Evolutionary conservation across 208 protist genomes (phyloP).

Genomic region (Angomonas ambiguus): DNA sequence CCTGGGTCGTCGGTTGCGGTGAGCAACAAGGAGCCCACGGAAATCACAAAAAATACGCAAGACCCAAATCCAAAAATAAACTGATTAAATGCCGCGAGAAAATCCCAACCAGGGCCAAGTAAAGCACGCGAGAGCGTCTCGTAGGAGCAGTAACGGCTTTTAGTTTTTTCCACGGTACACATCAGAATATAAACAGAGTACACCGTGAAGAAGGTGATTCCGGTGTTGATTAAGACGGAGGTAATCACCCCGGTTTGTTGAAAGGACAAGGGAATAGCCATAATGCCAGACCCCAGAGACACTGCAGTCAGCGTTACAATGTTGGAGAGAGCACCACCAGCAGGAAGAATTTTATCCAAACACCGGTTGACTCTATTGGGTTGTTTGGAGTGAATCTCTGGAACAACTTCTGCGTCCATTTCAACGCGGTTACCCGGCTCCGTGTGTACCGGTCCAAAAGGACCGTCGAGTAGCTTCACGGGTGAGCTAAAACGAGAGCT

Average conservation of each 20-base stretch:
- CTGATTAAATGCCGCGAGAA: slow-evolving; percentile 18
- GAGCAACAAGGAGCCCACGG: slow-evolving; percentile 22
- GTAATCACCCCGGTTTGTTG: slow-evolving; percentile 20
- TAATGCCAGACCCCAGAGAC: slow-evolving; percentile 24
- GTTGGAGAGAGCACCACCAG: background rate
- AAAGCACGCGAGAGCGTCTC: slow-evolving; percentile 22
- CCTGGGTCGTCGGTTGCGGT: slow-evolving; percentile 1
- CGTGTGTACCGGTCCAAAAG: background rate
- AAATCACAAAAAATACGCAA: slow-evolving; percentile 28
- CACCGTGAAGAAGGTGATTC: slow-evolving; percentile 15
- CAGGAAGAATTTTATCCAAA: background rate
- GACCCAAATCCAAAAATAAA: slow-evolving; percentile 34
- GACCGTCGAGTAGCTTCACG: background rate
- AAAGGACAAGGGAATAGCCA: slow-evolving; percentile 26
- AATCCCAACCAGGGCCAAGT: slow-evolving; percentile 24
- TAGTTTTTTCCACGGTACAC: slow-evolving; percentile 9
- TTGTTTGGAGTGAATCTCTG: background rate
- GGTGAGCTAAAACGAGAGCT: background rate
- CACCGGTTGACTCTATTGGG: background rate
- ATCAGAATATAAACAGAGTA: slow-evolving; percentile 33
- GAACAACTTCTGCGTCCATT: background rate
- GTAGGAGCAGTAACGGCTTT: slow-evolving; percentile 13
- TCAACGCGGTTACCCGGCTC: background rate
- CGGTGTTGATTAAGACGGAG: slow-evolving; percentile 16
- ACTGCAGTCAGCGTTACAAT: slow-evolving; percentile 14